phyloP scores from a whole-genome alignment of 2,329 filamentous ascomycete genomes.

The Amauroascus niger region DNA sequence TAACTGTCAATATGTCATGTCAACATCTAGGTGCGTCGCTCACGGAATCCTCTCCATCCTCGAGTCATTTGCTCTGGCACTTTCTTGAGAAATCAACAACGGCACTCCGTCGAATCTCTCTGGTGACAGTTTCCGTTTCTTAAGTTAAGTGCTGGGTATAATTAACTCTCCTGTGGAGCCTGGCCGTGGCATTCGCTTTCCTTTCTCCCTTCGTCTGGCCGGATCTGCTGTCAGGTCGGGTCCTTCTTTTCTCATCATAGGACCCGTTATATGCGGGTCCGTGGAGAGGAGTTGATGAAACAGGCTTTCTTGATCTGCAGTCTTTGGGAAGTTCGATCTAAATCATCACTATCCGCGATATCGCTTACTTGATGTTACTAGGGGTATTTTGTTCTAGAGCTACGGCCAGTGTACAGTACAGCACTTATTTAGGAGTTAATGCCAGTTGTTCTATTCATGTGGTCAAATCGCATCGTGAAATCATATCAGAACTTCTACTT shows the following conservation, averaged over 20 bases:
- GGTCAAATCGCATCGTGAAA: constrained; percentile 5
- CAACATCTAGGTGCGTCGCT: background rate
- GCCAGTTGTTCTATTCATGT: background rate
- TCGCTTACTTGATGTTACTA: background rate
- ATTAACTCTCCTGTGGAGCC: no score
- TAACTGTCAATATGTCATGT: background rate
- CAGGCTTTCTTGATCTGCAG: background rate
- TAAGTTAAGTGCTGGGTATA: background rate
- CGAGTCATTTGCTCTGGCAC: no score
- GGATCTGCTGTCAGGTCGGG: background rate
- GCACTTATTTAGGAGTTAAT: no score
- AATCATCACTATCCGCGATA: background rate
- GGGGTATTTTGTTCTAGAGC: no score
- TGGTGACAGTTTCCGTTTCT: background rate
- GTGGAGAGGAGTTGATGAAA: constrained; percentile 13
- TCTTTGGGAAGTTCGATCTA: background rate
- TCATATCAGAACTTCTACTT: constrained; percentile 20
- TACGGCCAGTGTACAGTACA: no score
- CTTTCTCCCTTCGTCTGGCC: background rate
- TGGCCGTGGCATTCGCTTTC: background rate
- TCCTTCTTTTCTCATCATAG: constrained; percentile 16
- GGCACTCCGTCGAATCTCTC: no score
- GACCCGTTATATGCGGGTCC: constrained; percentile 14
- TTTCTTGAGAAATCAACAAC: no score
- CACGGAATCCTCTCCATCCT: no score